Base-by-base conservation (phyloP, 2,329 filamentous ascomycete species). In the Coniochaeta sp. region DNA sequence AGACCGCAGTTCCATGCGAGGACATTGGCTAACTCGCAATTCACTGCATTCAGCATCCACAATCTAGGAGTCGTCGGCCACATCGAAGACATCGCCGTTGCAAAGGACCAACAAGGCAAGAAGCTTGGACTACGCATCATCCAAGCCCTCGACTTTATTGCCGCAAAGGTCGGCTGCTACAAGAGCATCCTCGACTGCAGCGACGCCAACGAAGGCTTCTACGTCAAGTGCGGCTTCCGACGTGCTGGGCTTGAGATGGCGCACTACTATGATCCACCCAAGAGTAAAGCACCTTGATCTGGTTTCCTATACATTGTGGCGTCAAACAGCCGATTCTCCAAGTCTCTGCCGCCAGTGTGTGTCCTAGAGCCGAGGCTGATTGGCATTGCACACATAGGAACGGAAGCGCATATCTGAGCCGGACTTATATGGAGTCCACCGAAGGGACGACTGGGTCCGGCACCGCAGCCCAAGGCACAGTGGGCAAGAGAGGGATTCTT, bases 151-250 rank as follows among this genome's bases (percentile, higher is more conserved):
- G 93, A 98, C 75, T 89, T 83, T 72, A 87, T 98, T 62, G 92
- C 93, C 59, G 86, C 91, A 72, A 85, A 91, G 72, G 88, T 95
- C 61, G 95, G 93, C 59, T 98, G 93, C 77, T 98, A 98, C 77
- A 98, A 95, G 88, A 92, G 87, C 65, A 98, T 99, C 67, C 84
- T 98, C 65, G 93, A 98, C 75, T 99, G 95, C 80, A 96, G 90
- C 66, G 93, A 97, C 75, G 86, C 89, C 68, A 99, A 98, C 73
- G 92, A 96, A 75, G 93, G 93, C 24, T 98, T 99, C 80, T 99
- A 99, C 74, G 83, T 96, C 74, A 98, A 98, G 82, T 98, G 95
- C 76, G 93, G 93, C 61, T 98, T 96, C 76, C 89, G 91, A 76
- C 82, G 91, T 63, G 93, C 92, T 30, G 95, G 95, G 17, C 78